Evolutionary conservation across 169 alveolate genomes (phyloP).

Genomic region (Perkinsus olseni): DNA sequence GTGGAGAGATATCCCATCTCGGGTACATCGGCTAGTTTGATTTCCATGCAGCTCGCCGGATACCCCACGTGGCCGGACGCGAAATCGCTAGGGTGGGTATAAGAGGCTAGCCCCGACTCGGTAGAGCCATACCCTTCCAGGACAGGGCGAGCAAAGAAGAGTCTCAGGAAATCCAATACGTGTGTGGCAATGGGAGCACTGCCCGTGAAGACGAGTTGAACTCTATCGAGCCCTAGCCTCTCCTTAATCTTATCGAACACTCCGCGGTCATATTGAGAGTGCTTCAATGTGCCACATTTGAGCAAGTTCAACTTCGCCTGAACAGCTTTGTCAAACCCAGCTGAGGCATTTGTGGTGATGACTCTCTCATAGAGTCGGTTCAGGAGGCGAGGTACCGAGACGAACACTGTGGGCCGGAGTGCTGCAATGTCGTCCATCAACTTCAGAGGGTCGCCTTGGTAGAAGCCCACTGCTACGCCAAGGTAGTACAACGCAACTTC

Average conservation of each 20-base stretch:
- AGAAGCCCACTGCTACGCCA: neutral
- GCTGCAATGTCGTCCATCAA: slow-evolving; percentile 58
- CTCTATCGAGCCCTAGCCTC: slow-evolving; percentile 58
- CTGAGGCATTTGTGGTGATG: neutral
- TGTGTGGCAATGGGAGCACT: slow-evolving; percentile 72
- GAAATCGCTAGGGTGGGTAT: neutral
- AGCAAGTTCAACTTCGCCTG: no score
- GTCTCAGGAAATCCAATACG: slow-evolving; percentile 48
- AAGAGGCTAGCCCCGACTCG: neutral
- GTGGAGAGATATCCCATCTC: neutral
- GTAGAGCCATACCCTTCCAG: slow-evolving; percentile 40
- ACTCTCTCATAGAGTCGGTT: slow-evolving; percentile 51
- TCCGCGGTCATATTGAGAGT: slow-evolving; percentile 45
- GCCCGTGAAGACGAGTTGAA: slow-evolving; percentile 61
- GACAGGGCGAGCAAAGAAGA: slow-evolving; percentile 53
- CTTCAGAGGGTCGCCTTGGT: slow-evolving; percentile 57
- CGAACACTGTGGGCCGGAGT: slow-evolving; percentile 70
- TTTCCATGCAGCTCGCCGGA: neutral
- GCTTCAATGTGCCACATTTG: slow-evolving; percentile 12
- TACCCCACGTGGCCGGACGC: neutral
- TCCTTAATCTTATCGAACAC: slow-evolving; percentile 56
- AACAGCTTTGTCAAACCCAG: neutral
- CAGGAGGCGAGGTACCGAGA: slow-evolving; percentile 71
- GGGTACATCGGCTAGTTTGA: neutral
- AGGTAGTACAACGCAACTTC: neutral